phyloP scores from a whole-genome alignment of 2,329 filamentous ascomycete genomes.

The Colletotrichum eleusines region DNA sequence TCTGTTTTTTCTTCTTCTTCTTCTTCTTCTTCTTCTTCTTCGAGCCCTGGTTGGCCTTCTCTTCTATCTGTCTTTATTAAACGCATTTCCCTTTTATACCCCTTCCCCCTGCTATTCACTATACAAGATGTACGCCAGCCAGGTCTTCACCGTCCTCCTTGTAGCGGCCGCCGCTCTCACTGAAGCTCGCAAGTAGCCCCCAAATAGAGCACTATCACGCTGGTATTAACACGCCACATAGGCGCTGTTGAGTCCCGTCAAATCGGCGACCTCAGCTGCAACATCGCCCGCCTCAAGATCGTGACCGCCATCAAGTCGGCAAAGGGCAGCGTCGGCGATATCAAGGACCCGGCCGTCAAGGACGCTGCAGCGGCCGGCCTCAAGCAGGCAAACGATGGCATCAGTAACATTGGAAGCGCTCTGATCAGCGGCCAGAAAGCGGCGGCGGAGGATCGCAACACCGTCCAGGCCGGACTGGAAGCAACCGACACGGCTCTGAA shows the following conservation, averaged over 20 bases:
- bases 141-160: conserved; percentile 1
- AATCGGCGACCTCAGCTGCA: neutral
- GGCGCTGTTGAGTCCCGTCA: neutral
- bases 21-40: neutral
- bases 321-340: neutral
- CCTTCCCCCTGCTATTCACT: neutral
- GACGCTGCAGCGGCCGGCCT: neutral
- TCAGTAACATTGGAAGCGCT: neutral
- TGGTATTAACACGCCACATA: neutral
- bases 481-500: conserved; percentile 2
- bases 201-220: neutral
- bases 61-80: neutral
- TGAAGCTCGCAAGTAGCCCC: neutral
- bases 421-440: neutral
- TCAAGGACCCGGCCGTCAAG: neutral
- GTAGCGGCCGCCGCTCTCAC: neutral
- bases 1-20: neutral
- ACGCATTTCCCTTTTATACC: neutral
- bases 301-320: neutral
- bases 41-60: conserved; percentile 4
- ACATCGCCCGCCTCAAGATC: neutral
- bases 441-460: neutral
- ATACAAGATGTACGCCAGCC: neutral
- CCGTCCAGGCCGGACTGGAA: neutral
- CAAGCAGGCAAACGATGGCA: neutral